Evolutionary conservation across 345 rosid genomes (phyloP).

Genomic region (Hibiscus syriacus): DNA sequence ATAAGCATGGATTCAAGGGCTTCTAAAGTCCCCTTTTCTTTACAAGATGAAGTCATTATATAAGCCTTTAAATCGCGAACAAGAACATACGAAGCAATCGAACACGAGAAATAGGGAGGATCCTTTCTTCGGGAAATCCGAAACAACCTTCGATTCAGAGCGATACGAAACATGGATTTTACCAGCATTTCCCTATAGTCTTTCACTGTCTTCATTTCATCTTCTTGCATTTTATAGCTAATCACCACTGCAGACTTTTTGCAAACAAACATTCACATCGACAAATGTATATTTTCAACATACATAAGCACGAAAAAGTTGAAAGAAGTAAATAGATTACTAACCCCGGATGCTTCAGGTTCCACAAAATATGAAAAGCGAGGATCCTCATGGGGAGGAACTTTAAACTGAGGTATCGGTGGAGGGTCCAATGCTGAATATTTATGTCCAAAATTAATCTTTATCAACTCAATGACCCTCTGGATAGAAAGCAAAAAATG

Average conservation of each 20-base stretch:
- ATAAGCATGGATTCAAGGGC: slow-evolving; percentile 82
- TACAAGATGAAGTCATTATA: slow-evolving; percentile 72
- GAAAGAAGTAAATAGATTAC: slow-evolving; percentile 16
- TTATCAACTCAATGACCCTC: slow-evolving; percentile 81
- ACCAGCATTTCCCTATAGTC: slow-evolving; percentile 73
- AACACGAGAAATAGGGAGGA: slow-evolving; percentile 87
- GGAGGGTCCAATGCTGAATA: slow-evolving; percentile 31
- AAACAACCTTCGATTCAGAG: slow-evolving; percentile 83
- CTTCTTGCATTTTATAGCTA: slow-evolving; percentile 71
- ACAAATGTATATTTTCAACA: not conserved
- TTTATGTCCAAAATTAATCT: slow-evolving; percentile 62
- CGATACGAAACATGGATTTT: slow-evolving; percentile 73
- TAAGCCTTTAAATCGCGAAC: slow-evolving; percentile 74
- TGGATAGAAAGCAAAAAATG: slow-evolving; percentile 10
- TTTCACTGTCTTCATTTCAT: slow-evolving; percentile 66
- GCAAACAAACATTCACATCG: not conserved
- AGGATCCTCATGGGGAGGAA: slow-evolving; percentile 77
- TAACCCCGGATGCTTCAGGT: slow-evolving; percentile 91
- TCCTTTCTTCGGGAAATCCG: slow-evolving; percentile 68
- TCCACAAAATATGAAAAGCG: slow-evolving; percentile 78
- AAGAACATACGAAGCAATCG: slow-evolving; percentile 70
- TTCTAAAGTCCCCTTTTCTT: slow-evolving; percentile 70
- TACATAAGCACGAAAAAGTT: not conserved
- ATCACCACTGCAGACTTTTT: slow-evolving; percentile 78
- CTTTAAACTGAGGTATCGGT: slow-evolving; percentile 44